A percentile compares a stretch with the other conserved stretches of the same genome.
phyloP scores from a whole-genome alignment of 805 yeast genomes.

The Lipomyces spencermartinsiae region DNA sequence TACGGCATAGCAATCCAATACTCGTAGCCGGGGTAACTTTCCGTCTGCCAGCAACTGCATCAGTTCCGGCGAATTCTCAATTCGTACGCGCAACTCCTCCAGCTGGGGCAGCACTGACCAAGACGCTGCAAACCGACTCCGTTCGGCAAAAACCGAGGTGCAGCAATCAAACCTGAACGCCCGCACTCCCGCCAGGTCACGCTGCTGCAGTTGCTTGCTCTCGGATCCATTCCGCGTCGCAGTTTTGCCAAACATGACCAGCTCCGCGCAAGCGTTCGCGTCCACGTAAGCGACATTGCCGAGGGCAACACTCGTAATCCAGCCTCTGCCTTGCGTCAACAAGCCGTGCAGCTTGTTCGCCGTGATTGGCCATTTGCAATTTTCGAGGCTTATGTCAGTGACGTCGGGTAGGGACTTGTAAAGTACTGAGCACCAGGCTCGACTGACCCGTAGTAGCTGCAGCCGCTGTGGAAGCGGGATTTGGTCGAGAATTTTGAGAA shows the following conservation, averaged over 20 bases:
- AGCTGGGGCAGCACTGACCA: conserved; percentile 12
- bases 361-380: conserved; percentile 15
- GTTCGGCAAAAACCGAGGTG: conserved; percentile 4
- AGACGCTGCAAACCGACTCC: not conserved
- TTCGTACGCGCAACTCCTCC: conserved; percentile 17
- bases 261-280: conserved; percentile 2
- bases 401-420: conserved; percentile 4
- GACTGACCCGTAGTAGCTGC: not conserved
- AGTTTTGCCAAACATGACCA: not conserved
- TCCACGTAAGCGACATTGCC: conserved; percentile 8
- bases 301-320: conserved; percentile 1
- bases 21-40: conserved; percentile 14
- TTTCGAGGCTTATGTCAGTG: conserved; percentile 2
- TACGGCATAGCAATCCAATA: conserved; percentile 16
- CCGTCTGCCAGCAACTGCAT: conserved; percentile 7
- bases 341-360: not conserved
- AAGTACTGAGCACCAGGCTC: conserved; percentile 4
- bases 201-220: not conserved
- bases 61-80: conserved; percentile 16
- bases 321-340: not conserved
- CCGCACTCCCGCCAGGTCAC: not conserved
- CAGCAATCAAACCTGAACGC: conserved; percentile 7
- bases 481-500: conserved; percentile 19
- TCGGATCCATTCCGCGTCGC: not conserved
- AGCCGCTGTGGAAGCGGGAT: conserved; percentile 13